A percentile compares a stretch with the other conserved stretches of the same genome.
Evolutionary conservation across 306 rosid species (phyloP).

Genomic region (Cicer yamashitae): DNA sequence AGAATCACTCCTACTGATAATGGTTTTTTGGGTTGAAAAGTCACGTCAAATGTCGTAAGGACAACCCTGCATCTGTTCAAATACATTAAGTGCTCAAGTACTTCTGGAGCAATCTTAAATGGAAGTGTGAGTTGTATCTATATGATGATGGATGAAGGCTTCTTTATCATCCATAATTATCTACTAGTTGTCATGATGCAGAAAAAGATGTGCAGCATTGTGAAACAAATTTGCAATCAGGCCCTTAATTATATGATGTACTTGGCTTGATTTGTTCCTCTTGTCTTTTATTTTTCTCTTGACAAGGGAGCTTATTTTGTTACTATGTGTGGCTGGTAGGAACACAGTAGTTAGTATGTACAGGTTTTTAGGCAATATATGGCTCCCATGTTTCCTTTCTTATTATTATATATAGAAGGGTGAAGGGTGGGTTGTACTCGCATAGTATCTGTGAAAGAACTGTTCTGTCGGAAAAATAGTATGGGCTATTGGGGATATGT

Average conservation of each 20-base stretch:
- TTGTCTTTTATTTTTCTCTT: constrained; percentile 47
- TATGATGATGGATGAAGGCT: constrained; percentile 40
- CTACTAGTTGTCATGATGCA: constrained; percentile 40
- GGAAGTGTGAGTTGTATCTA: constrained; percentile 42
- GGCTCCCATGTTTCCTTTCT: constrained; percentile 59
- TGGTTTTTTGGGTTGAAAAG: constrained; percentile 35
- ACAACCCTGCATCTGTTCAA: constrained; percentile 41
- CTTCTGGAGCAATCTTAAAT: constrained; percentile 38
- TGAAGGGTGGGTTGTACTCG: constrained; percentile 48
- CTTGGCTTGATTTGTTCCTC: constrained; percentile 53
- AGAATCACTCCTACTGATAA: constrained; percentile 25
- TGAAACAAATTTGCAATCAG: constrained; percentile 52
- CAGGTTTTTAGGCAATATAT: constrained; percentile 60
- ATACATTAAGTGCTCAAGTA: constrained; percentile 16
- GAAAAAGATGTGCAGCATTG: constrained; percentile 49
- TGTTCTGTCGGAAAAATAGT: constrained; percentile 37
- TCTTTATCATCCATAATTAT: constrained; percentile 41
- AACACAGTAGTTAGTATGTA: constrained; percentile 57
- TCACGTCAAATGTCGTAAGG: constrained; percentile 15
- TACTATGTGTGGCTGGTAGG: constrained; percentile 64
- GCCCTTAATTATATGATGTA: constrained; percentile 46
- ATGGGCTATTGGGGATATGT: constrained; percentile 26
- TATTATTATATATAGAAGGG: constrained; percentile 47
- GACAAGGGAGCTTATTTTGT: constrained; percentile 65
- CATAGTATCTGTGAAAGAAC: constrained; percentile 40